Base-by-base conservation (phyloP, 2,329 filamentous ascomycete species). In the Neofusicoccum parvum region DNA sequence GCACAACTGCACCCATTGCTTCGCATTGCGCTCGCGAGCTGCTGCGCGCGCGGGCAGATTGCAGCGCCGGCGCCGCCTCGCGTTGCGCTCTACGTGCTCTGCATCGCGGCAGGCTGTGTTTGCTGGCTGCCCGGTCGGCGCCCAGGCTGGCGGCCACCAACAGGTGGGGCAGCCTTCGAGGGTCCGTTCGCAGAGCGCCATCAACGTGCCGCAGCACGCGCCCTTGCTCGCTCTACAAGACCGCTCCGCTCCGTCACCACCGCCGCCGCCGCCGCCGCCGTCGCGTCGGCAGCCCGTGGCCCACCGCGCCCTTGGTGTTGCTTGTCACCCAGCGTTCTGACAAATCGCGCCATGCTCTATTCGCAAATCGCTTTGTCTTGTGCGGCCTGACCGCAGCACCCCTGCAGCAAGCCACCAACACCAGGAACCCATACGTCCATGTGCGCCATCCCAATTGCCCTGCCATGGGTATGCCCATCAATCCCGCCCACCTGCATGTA, bases 381-480 rank as follows among this genome's bases (percentile, higher is more conserved):
- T 58, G 53, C 53, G 43, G 53, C 53, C 53, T 45, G 20, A 58
- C 23, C 53, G 53, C 39, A 58, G 15, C 53, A 58, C n/a, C 53
- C 53, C 53, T 58, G 53, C 53, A n/a, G 39, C 39, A 58, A 45
- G 53, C 53, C 53, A 58, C 53, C 53, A 58, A 58, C 53, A 58
- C 53, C 53, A 58, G 39, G 51, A 50, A 32, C 27, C 48, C 48
- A 50, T 50, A 34, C 48, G 48, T 20, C 51, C 34, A 11, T 41
- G 51, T 54, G 36, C 53, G 53, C 53, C 53, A 17, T 45, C 12
- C 23, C 53, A 34, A 45, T n/a, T 45, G 39, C 23, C 36, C 36
- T 45, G 53, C 37, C 53, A 56, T 32, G 37, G 53, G 17, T 56
- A 56, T 45, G 39, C 53, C 53, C 39, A 58, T 10, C 7, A 36